phyloP scores from a whole-genome alignment of 2,329 filamentous ascomycete species.

The Exophiala aquamarina region DNA sequence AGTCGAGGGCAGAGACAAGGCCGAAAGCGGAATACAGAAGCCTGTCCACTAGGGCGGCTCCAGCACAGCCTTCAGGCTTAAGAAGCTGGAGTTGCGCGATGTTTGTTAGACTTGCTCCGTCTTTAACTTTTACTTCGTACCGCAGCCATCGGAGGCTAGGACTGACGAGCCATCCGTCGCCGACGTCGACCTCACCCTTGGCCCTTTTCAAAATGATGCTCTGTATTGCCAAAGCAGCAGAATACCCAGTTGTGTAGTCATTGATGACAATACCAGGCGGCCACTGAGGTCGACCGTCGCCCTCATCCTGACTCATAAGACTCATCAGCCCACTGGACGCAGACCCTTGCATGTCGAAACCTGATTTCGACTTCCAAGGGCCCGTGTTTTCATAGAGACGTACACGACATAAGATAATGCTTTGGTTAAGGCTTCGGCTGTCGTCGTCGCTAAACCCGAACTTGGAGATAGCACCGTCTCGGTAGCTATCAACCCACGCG shows the following conservation, averaged over 20 bases:
- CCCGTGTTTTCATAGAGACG: conserved; percentile 1
- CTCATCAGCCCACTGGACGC: conserved; percentile 1
- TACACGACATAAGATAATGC: conserved; percentile 3
- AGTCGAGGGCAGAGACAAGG: too few species aligned
- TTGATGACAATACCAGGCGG: conserved; percentile 1
- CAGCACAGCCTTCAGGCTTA: too few species aligned
- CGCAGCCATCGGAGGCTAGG: too few species aligned
- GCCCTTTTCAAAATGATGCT: neutral
- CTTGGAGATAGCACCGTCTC: neutral
- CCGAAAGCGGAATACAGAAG: too few species aligned
- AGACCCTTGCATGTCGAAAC: conserved; percentile 6
- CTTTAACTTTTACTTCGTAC: too few species aligned
- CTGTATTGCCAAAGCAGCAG: neutral
- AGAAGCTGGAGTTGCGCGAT: too few species aligned
- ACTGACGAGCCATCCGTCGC: neutral
- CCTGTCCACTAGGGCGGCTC: too few species aligned
- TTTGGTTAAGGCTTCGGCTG: neutral
- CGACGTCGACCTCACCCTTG: neutral
- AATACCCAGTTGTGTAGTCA: conserved; percentile 4
- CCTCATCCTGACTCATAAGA: neutral
- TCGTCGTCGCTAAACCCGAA: conserved; percentile 5
- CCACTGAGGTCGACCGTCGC: neutral
- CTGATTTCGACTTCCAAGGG: conserved; percentile 1
- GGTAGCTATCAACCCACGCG: conserved; percentile 4
- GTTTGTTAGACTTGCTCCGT: too few species aligned